Evolutionary conservation across 768 basidiomycete species (phyloP).

Genomic region (Phaeolepiota aurea): DNA sequence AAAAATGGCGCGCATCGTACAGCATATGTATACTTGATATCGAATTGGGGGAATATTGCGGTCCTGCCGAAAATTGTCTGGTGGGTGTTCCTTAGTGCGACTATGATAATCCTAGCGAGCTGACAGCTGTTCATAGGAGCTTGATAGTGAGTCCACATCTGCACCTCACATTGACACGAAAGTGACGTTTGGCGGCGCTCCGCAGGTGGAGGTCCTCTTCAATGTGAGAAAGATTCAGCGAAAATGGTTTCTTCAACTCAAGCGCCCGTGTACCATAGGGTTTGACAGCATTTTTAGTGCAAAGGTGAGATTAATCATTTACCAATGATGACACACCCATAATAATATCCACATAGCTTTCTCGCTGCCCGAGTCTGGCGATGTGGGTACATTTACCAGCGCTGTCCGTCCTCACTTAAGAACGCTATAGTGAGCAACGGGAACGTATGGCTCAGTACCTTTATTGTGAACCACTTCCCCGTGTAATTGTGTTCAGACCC

Average conservation of each 20-base stretch:
- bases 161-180: neutral
- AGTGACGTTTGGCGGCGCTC: no score
- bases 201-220: constrained; percentile 39
- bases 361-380: constrained; percentile 35
- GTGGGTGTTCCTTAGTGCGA: neutral
- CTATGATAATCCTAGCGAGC: neutral
- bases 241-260: neutral
- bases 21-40: constrained; percentile 43
- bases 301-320: constrained; percentile 20
- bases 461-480: no score
- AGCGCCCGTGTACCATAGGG: constrained; percentile 17
- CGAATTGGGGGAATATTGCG: constrained; percentile 23
- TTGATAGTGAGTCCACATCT: neutral
- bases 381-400: constrained; percentile 19
- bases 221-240: no score
- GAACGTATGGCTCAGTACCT: constrained; percentile 22
- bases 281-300: constrained; percentile 40
- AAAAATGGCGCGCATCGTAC: no score
- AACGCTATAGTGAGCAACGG: constrained; percentile 32
- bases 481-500: no score
- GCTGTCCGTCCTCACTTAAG: neutral
- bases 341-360: constrained; percentile 28
- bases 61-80: neutral
- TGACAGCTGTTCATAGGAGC: neutral
- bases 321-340: neutral